Evolutionary conservation across 1,139 yeast species (phyloP), one percentile per base, ranked within the genome.

Genomic region (Yamadazyma trypodendri): DNA sequence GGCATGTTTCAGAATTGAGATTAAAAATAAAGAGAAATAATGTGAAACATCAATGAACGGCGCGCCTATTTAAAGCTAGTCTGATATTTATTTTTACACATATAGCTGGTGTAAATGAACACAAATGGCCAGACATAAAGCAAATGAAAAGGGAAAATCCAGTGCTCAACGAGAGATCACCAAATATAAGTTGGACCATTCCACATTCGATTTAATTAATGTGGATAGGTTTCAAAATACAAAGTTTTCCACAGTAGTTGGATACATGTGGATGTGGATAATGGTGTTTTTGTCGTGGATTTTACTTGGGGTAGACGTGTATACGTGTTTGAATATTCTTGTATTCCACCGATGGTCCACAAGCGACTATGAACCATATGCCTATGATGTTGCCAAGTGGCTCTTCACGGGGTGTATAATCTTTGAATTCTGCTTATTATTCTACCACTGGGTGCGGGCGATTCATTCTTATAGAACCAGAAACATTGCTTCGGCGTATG

Each of bases 381-480:
- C 72, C 52, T 55, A 82, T 75, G 41, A 78, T 8, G 54, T 66
- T 10, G 77, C 94, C 37, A 80, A 85, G 55, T 84, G 95, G 89
- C 67, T 88, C 12, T 88, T 87, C 56, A 82, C 90, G 8, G 88
- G 84, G 1, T 88, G 96, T 56, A 88, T 88, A 44, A 72, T 88
- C n/a, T 75, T 86, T 42, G 82, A 92, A 17, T 68, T 85, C 38
- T 62, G 76, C 6, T 65, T 85, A 21, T 54, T 84, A 34, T 46
- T 79, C 1, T 79, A 79, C 58, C 85, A 81, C 41, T 68, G 77
- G 60, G 49, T 78, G 6, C 66, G 79, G 62, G 94, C 89, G 1
- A 63, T 77, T 21, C 69, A 73, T 36, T 72, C 83, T 13, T 79
- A 71, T 49, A 63, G 74, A 35, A 78, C 87, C 3, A 66, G 73